Evolutionary conservation across 164 flowering plant genomes (phyloP), one percentile per base, ranked within the genome.

Genomic region (Taxillus chinensis): DNA sequence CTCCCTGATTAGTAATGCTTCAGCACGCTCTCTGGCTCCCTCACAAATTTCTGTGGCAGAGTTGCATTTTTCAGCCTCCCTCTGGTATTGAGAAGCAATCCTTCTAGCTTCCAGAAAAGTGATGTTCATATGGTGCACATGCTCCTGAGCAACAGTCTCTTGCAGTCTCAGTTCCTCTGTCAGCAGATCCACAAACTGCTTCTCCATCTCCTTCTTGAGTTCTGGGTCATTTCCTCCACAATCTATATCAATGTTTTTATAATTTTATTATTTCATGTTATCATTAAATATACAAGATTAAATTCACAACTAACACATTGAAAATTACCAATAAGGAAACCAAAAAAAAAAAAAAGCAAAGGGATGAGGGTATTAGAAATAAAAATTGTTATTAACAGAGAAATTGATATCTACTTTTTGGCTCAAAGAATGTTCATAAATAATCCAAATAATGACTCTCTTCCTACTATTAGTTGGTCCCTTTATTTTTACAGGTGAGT

Each of bases 161-260:
- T 80, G 87, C 75, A 87, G 75, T 72, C 81, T 87, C 71, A 92
- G 56, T 73, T 92, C 98, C 70, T 92, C 98, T 0, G 86, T 70
- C 56, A 92, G 66, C 50, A 89, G 89, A 69, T 92, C 96, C 63
- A 85, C 89, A 70, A 84, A 83, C 62, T 86, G 91, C 75, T 87
- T 92, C 73, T 80, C 88, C 96, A 92, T 81, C 74, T 92, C 98
- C 55, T 75, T 73, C 73, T 82, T 89, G 17, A 89, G 76, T 40
- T 92, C 95, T 2, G 98, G 92, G 69, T 92, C 96, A 80, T 77
- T 70, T 65, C 78, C 76, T 45, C 92, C 96, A 64, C 98, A 92
- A 70, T 89, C 96, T 90, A 78, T 42, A 27, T 27, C 27, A 27
- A 27, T 27, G 27, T 27, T 27, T 27, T 27, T 27, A 27, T 27